Base-by-base conservation (phyloP, 1,139 yeast genomes). In the Magnusiomyces tetraspermus region DNA sequence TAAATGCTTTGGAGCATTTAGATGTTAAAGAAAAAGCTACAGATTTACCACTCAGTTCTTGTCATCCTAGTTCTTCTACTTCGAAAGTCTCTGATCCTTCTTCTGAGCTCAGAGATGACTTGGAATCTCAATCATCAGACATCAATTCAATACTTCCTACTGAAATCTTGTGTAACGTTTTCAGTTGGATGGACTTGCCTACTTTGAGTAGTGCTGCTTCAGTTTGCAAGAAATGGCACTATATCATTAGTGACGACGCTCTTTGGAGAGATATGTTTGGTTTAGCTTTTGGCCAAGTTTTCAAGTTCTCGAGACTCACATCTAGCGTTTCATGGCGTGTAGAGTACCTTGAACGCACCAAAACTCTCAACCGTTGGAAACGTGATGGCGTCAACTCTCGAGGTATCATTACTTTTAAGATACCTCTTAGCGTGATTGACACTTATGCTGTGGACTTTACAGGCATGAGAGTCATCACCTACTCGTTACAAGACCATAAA, bases 141-240 rank as follows among this genome's bases (percentile, higher is more conserved):
- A 19, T 19, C n/a, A 22, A 22, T 19, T 42, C 31, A 15, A 13
- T 26, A 22, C 61, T 69, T 24, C 71, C 72, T 0, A 60, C 60
- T n/a, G 70, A 67, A 71, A 73, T 76, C 60, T 68, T 68, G 56
- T 59, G 61, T 30, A 58, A 58, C 41, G 57, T 67, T 45, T 66
- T 67, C 55, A 56, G 63, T 45, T 58, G 59, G 49, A 60, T 68
- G 33, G 61, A 62, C 24, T 63, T 66, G 15, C 58, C 54, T 3
- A 63, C 65, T 41, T 58, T 70, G 46, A 71, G 66, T 51, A 57
- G 56, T 11, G 63, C 63, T 8, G 60, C 66, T 24, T 57, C 62
- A 19, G 73, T 69, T 13, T 67, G 70, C 56, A 58, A 58, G 8
- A 55, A 55, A 17, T 70, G 73, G 72, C 56, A 62, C 50, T 58